A percentile compares a stretch with the other conserved stretches of the same genome.
These are phyloP conservation scores for Isatis lusitanica DNA, from an alignment of 441 rosid genomes.

Conservation along the genomic window DNA sequence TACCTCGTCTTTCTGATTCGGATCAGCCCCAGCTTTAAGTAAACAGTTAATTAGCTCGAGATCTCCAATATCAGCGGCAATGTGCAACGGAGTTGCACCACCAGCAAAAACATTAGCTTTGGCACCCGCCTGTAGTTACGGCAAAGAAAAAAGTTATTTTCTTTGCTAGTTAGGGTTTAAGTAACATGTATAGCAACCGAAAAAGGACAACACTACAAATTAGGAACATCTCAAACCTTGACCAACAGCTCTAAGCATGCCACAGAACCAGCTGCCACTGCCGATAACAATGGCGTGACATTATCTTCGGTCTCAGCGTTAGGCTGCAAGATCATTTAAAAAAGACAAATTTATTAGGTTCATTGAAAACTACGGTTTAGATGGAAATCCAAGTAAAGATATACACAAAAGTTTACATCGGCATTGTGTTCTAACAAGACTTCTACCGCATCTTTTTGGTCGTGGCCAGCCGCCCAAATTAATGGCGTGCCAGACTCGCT, in stretches of 20 bases:
- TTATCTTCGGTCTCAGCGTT: constrained; percentile 83
- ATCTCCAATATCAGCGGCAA: constrained; percentile 81
- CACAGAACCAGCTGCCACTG: constrained; percentile 87
- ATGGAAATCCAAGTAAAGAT: background rate
- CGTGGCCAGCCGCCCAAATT: constrained; percentile 96
- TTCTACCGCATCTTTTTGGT: constrained; percentile 66
- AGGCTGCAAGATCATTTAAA: constrained; percentile 55
- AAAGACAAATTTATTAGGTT: background rate
- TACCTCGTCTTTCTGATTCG: constrained; percentile 78
- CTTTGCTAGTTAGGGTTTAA: background rate
- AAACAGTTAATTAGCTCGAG: constrained; percentile 69
- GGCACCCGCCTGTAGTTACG: constrained; percentile 73
- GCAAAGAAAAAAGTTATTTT: background rate
- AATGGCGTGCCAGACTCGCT: constrained; percentile 92
- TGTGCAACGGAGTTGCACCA: constrained; percentile 91
- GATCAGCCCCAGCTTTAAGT: constrained; percentile 83
- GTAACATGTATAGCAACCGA: background rate
- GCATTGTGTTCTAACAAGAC: constrained; percentile 77
- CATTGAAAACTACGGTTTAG: background rate
- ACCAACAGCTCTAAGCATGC: constrained; percentile 70
- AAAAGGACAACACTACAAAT: background rate
- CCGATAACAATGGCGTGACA: constrained; percentile 80
- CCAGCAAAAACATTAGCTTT: constrained; percentile 77
- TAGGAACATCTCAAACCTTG: constrained; percentile 56
- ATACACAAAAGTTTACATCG: constrained; percentile 45